phyloP scores from a whole-genome alignment of 331 rosid genomes.

The Pyracantha coccinea region DNA sequence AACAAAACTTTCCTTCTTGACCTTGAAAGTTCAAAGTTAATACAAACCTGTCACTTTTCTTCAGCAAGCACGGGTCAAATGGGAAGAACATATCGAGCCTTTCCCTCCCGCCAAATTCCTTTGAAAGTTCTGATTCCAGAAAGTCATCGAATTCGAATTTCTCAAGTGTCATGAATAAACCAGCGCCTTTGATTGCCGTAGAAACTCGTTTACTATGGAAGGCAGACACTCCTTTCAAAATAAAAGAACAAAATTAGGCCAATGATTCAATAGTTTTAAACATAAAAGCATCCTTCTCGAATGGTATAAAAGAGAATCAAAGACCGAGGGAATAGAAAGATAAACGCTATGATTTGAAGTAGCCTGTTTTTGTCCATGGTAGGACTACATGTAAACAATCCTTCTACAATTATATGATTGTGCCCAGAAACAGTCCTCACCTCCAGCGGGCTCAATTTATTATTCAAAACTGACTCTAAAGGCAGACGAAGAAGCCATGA shows the following conservation, averaged over 20 bases:
- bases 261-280: neutral
- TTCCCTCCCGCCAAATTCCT: constrained; percentile 72
- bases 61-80: constrained; percentile 79
- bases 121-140: constrained; percentile 73
- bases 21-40: neutral
- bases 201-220: constrained; percentile 74
- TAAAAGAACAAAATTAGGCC: neutral
- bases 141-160: constrained; percentile 40
- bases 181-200: constrained; percentile 73
- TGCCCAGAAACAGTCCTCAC: constrained; percentile 29
- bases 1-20: neutral
- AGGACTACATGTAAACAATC: neutral
- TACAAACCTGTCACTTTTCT: constrained; percentile 63
- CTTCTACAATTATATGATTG: neutral
- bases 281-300: neutral
- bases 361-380: neutral
- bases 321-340: neutral
- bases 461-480: constrained; percentile 52
- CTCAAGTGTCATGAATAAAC: constrained; percentile 47
- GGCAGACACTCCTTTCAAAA: constrained; percentile 73
- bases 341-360: neutral
- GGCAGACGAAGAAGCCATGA: constrained; percentile 57
- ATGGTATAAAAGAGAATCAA: neutral
- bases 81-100: constrained; percentile 93
- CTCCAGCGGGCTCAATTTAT: constrained; percentile 63